Evolutionary conservation across 257 asterid genomes (phyloP).

Genomic region (Solanum neorickii): DNA sequence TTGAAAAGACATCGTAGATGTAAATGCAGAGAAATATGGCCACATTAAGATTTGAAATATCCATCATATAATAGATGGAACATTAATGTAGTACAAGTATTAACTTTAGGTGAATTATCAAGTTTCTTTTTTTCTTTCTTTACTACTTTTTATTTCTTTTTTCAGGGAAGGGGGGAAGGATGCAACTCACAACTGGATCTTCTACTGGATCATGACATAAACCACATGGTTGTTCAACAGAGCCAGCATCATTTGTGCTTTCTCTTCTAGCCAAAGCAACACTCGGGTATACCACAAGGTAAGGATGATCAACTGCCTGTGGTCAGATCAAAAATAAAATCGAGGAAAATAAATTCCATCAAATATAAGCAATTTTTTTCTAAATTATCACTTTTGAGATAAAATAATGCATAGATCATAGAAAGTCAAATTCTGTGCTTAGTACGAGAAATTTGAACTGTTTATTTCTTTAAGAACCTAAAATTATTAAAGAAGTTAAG

Average conservation of each 20-base stretch:
- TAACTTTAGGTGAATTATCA: background rate
- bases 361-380: background rate
- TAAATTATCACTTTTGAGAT: background rate
- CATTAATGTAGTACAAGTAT: background rate
- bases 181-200: slow-evolving; percentile 56
- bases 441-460: background rate
- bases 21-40: background rate
- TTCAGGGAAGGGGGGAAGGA: background rate
- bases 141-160: background rate
- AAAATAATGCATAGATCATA: background rate
- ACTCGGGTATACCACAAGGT: slow-evolving; percentile 79
- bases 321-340: slow-evolving; percentile 1
- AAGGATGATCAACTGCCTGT: slow-evolving; percentile 97
- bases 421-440: background rate
- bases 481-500: background rate
- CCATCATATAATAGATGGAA: background rate
- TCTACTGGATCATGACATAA: slow-evolving; percentile 64
- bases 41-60: background rate
- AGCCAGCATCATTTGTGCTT: slow-evolving; percentile 24
- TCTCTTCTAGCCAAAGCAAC: slow-evolving; percentile 46
- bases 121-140: background rate
- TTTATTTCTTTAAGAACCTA: background rate
- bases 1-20: background rate
- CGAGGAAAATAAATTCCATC: slow-evolving; percentile 2
- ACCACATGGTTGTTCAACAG: slow-evolving; percentile 39